Evolutionary conservation across 495 filamentous ascomycete genomes (phyloP).

Genomic region (Aspergillus nanangensis): DNA sequence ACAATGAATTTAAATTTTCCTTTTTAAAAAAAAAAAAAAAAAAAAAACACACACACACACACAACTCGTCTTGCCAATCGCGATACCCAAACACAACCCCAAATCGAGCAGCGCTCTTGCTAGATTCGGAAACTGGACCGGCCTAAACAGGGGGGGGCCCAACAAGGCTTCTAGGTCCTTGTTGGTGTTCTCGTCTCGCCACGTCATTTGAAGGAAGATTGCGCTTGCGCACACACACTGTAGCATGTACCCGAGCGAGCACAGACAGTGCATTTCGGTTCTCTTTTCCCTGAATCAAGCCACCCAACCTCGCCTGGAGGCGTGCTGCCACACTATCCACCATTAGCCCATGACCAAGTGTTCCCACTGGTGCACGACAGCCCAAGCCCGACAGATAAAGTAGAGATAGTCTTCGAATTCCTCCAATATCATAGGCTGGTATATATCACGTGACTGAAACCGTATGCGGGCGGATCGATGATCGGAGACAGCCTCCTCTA

Average conservation of each 20-base stretch:
- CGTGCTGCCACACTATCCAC: slow-evolving; percentile 8
- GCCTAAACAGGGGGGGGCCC: neutral
- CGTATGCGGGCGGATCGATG: slow-evolving; percentile 37
- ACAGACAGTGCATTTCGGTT: slow-evolving; percentile 13
- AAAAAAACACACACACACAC: too few relatives aligned
- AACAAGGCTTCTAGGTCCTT: slow-evolving; percentile 3
- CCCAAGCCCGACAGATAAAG: slow-evolving; percentile 16
- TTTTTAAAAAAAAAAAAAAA: too few relatives aligned
- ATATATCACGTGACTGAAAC: slow-evolving; percentile 32
- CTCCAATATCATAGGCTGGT: slow-evolving; percentile 18
- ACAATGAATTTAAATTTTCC: too few relatives aligned
- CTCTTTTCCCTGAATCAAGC: slow-evolving; percentile 5
- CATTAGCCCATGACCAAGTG: slow-evolving; percentile 11
- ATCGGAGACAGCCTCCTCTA: slow-evolving; percentile 14
- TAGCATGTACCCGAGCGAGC: slow-evolving; percentile 12
- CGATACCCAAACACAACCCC: too few relatives aligned
- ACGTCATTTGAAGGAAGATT: slow-evolving; percentile 16
- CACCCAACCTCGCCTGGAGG: slow-evolving; percentile 9
- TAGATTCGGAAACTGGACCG: slow-evolving; percentile 1
- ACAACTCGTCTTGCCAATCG: too few relatives aligned
- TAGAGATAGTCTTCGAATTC: slow-evolving; percentile 7
- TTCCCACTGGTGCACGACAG: slow-evolving; percentile 8
- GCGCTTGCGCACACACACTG: slow-evolving; percentile 7
- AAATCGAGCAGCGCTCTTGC: neutral
- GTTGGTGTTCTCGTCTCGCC: slow-evolving; percentile 11